Evolutionary conservation across 2,329 filamentous ascomycete species (phyloP).

Genomic region (Berkeleyomyces basicola): DNA sequence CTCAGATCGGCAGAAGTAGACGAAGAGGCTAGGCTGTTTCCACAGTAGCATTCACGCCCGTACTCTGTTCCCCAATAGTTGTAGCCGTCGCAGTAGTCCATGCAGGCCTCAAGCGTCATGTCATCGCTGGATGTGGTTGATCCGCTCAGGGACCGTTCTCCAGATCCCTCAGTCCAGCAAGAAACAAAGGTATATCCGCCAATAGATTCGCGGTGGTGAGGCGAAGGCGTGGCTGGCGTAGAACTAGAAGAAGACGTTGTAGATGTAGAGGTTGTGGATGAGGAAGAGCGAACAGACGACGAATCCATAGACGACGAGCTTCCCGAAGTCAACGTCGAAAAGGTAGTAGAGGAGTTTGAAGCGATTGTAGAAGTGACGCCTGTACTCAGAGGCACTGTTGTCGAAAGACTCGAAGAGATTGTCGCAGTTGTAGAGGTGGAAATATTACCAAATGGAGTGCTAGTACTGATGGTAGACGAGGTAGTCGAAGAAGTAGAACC

Average conservation of each 20-base stretch:
- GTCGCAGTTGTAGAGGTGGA: not conserved
- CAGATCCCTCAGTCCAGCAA: constrained; percentile 32
- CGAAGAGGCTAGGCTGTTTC: constrained; percentile 23
- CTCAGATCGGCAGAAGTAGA: constrained; percentile 19
- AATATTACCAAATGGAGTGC: not conserved
- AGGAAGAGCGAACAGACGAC: not conserved
- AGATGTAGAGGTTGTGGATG: not conserved
- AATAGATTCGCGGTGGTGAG: constrained; percentile 23
- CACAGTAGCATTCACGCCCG: constrained; percentile 36
- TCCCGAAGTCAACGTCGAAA: not conserved
- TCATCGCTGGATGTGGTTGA: constrained; percentile 27
- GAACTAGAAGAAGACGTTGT: constrained; percentile 16
- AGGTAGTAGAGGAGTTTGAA: not conserved
- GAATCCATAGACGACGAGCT: not conserved
- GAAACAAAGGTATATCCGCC: constrained; percentile 29
- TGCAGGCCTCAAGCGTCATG: constrained; percentile 34
- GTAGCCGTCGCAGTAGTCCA: constrained; percentile 29
- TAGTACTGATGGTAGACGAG: constrained; percentile 2
- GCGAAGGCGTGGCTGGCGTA: constrained; percentile 14
- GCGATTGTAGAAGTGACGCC: constrained; percentile 6
- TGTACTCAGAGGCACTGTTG: constrained; percentile 2
- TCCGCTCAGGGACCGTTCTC: constrained; percentile 27
- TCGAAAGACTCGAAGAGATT: constrained; percentile 13
- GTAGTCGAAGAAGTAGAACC: constrained; percentile 11
- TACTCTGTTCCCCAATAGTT: constrained; percentile 35